phyloP scores from a whole-genome alignment of 2,329 filamentous ascomycete species.

The Ophiostoma himal-ulmi region DNA sequence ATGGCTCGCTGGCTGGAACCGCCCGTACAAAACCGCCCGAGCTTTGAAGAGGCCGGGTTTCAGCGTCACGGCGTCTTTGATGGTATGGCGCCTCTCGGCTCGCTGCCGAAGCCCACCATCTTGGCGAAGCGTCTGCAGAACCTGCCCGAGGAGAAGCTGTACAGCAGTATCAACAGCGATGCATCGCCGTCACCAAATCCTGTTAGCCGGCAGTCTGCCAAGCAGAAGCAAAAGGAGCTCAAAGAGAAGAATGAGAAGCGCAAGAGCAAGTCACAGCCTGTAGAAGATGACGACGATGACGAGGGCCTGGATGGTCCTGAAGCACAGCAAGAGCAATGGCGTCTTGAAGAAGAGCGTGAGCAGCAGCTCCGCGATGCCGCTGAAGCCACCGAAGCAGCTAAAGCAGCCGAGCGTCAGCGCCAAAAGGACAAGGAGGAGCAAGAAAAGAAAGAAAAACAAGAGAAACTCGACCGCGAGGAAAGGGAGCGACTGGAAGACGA shows the following conservation, averaged over 20 bases:
- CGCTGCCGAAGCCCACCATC: slow-evolving; percentile 55
- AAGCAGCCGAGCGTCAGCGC: not conserved
- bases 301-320: slow-evolving; percentile 1
- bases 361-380: not conserved
- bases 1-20: slow-evolving; percentile 54
- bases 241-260: not conserved
- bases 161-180: slow-evolving; percentile 13
- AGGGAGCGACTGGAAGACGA: slow-evolving; percentile 20
- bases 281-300: not conserved
- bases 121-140: slow-evolving; percentile 44
- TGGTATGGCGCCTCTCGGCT: slow-evolving; percentile 76
- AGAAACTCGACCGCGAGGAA: not conserved
- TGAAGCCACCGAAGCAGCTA: not conserved
- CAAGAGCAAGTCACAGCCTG: slow-evolving; percentile 1
- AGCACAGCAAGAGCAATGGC: slow-evolving; percentile 12
- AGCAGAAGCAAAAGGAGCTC: slow-evolving; percentile 17
- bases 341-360: slow-evolving; percentile 1
- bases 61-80: slow-evolving; percentile 69
- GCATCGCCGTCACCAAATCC: not conserved
- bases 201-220: not conserved
- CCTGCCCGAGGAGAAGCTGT: slow-evolving; percentile 22
- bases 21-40: slow-evolving; percentile 55
- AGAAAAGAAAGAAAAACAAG: not conserved
- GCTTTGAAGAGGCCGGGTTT: slow-evolving; percentile 72
- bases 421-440: not conserved